phyloP scores from a whole-genome alignment of 305 asterid species.

The Fraxinus ornus region DNA sequence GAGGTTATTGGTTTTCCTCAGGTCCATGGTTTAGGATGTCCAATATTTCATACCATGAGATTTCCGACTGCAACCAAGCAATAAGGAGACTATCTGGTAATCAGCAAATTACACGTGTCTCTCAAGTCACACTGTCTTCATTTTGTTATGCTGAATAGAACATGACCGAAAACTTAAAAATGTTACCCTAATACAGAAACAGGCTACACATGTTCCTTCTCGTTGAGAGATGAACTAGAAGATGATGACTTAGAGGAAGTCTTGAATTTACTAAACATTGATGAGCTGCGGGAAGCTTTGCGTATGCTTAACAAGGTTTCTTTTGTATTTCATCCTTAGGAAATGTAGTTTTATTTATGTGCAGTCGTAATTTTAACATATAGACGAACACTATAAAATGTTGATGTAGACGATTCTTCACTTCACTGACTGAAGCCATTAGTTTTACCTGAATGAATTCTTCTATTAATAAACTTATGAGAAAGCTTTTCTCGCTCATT shows the following conservation, averaged over 20 bases:
- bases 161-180: conserved; percentile 12
- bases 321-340: not conserved
- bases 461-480: conserved; percentile 9
- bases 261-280: conserved; percentile 56
- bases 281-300: conserved; percentile 74
- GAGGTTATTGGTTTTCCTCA: conserved; percentile 30
- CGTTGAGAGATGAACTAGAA: conserved; percentile 42
- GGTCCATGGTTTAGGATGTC: conserved; percentile 98
- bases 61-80: conserved; percentile 68
- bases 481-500: conserved; percentile 2
- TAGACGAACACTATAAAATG: conserved; percentile 2
- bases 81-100: conserved; percentile 68
- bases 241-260: conserved; percentile 54
- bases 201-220: conserved; percentile 58
- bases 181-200: conserved; percentile 46
- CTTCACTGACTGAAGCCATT: conserved; percentile 5
- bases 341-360: not conserved
- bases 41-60: conserved; percentile 69
- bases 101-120: conserved; percentile 10
- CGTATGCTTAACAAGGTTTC: conserved; percentile 60
- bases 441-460: conserved; percentile 4
- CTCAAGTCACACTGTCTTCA: conserved; percentile 12
- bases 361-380: conserved; percentile 9
- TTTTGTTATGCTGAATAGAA: conserved; percentile 14
- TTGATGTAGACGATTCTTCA: not conserved